Percentiles rank a stretch among this genome's conserved stretches.
Conservation (phyloP, 805 yeast genomes). For the Candida coleopterorum region DNA sequence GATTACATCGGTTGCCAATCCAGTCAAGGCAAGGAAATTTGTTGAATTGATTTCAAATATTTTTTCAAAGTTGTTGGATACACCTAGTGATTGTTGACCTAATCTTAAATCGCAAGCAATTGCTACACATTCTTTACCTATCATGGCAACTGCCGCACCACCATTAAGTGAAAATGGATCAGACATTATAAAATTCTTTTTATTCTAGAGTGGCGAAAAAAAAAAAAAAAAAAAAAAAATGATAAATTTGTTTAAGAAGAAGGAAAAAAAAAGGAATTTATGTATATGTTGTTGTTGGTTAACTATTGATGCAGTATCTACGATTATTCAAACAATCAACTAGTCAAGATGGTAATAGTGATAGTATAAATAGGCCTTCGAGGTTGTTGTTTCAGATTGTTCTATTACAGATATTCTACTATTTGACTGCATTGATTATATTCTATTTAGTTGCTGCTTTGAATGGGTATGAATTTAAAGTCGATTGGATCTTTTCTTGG, state of each 20-base stretch:
- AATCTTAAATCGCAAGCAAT: constrained; percentile 93
- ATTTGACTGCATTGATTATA: constrained; percentile 61
- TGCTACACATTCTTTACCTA: constrained; percentile 97
- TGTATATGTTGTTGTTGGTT: too few species aligned
- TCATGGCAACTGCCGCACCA: constrained; percentile 98
- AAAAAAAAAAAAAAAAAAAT: too few species aligned
- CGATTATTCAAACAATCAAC: constrained; percentile 20
- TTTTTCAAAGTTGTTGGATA: constrained; percentile 90
- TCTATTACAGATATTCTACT: constrained; percentile 73
- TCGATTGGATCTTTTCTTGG: constrained; percentile 81
- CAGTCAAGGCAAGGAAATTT: constrained; percentile 87
- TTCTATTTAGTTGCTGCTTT: constrained; percentile 63
- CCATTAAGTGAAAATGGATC: constrained; percentile 76
- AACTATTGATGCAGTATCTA: constrained; percentile 11
- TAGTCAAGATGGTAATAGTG: constrained; percentile 10
- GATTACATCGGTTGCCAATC: constrained; percentile 89
- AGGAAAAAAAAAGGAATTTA: too few species aligned
- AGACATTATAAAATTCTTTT: constrained; percentile 39
- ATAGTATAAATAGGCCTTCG: constrained; percentile 29
- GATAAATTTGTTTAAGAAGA: too few species aligned
- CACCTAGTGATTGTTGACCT: constrained; percentile 90
- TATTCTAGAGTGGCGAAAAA: not conserved
- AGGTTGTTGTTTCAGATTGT: constrained; percentile 58
- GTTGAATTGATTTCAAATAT: constrained; percentile 76
- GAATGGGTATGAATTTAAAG: constrained; percentile 63